These are phyloP conservation scores for Cytauxzoon felis DNA, from an alignment of 169 alveolate species.

Conservation along the genomic window DNA sequence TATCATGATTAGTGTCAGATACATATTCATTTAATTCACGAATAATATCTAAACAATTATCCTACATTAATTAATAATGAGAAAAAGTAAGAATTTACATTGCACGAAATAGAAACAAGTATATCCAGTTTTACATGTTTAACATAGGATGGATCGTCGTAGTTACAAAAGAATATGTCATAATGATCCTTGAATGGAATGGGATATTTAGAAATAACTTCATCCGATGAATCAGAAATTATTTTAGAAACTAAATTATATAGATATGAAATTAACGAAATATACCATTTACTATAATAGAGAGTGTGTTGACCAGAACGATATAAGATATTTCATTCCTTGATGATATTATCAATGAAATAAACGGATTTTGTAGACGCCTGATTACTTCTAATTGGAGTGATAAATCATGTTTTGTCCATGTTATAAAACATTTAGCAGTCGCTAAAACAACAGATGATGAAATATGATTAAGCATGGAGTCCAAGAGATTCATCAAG, in stretches of 20 bases:
- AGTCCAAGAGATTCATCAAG: constrained; percentile 94
- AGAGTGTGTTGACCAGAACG: constrained; percentile 66
- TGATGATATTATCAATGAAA: constrained; percentile 73
- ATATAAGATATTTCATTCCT: constrained; percentile 77
- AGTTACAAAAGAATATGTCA: constrained; percentile 73
- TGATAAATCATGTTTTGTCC: constrained; percentile 68
- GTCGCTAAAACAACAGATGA: constrained; percentile 93
- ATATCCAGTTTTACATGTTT: constrained; percentile 76
- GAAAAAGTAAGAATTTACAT: constrained; percentile 38
- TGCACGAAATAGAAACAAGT: constrained; percentile 74
- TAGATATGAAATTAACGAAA: neutral
- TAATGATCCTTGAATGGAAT: constrained; percentile 68
- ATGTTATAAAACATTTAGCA: constrained; percentile 72
- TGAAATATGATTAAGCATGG: constrained; percentile 88
- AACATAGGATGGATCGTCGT: constrained; percentile 81
- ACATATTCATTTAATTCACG: constrained; percentile 91
- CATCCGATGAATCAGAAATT: neutral
- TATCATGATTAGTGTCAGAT: constrained; percentile 88
- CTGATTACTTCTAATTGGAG: constrained; percentile 72
- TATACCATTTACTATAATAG: constrained; percentile 44
- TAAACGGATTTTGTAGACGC: constrained; percentile 75
- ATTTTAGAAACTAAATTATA: constrained; percentile 13
- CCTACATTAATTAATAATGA: constrained; percentile 33
- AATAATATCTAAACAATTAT: constrained; percentile 78
- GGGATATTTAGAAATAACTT: neutral